These are phyloP conservation scores for Suhomyces atakaporum DNA, from an alignment of 1,139 yeast genomes.

Conservation along the genomic window DNA sequence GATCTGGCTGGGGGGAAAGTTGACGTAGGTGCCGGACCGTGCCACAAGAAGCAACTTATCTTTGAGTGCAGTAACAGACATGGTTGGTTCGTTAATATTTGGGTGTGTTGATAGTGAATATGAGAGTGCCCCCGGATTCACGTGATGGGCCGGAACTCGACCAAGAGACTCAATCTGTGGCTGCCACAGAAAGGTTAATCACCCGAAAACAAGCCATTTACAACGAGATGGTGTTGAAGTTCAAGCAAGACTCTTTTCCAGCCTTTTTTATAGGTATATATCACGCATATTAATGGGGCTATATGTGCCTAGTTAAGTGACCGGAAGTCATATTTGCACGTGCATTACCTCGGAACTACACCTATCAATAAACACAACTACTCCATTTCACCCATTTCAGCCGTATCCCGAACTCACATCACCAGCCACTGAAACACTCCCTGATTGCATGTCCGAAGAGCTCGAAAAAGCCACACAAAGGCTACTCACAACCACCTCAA, in stretches of 20 bases:
- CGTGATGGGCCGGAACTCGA: no score
- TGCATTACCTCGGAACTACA: not conserved
- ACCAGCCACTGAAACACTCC: no score
- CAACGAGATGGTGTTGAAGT: no score
- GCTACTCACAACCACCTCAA: slow-evolving; percentile 22
- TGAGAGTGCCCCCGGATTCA: not conserved
- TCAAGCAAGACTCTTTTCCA: no score
- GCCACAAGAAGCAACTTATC: slow-evolving; percentile 22
- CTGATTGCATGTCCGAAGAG: slow-evolving; percentile 13
- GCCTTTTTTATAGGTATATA: no score
- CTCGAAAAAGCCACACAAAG: slow-evolving; percentile 25
- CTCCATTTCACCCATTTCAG: no score
- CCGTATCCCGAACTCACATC: no score
- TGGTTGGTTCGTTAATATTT: no score
- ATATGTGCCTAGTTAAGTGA: not conserved
- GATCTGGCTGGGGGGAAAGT: slow-evolving; percentile 20
- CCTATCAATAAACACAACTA: slow-evolving; percentile 1
- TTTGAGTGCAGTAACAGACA: slow-evolving; percentile 14
- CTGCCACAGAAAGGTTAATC: no score
- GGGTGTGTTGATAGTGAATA: not conserved
- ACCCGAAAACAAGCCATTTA: no score
- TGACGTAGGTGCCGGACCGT: slow-evolving; percentile 20
- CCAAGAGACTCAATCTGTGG: no score
- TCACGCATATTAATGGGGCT: no score
- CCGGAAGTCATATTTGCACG: slow-evolving; percentile 1